Base-by-base conservation (phyloP, 2,329 filamentous ascomycete species). In the Calonectria hawksworthii region DNA sequence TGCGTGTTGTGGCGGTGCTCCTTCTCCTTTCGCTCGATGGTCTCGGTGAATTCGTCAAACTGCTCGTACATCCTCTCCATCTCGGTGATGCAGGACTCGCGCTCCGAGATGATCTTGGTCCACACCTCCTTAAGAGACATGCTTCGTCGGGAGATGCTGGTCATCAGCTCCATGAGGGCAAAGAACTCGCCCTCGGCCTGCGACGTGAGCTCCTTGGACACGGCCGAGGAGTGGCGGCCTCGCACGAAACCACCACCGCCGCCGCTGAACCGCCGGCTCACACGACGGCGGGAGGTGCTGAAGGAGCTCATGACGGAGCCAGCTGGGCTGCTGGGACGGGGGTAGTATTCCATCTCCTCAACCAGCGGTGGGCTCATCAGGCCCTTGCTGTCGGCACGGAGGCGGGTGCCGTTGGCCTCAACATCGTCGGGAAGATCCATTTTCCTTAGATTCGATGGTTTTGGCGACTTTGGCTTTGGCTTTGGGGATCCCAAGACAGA, bases 31-130 rank as follows among this genome's bases (percentile, higher is more conserved):
- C 56, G 56, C 23, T 63, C 56, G 14, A 63, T 63, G 13, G 56
- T 63, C 26, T 63, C 56, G 23, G 23, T 63, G 34, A 63, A 63
- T 21, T 63, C 56, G 36, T 63, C 56, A 41, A 63, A 63, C 34
- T 63, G 56, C 32, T 63, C 56, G 23, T 63, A 63, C 56, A 63
- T 63, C 23, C 56, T 63, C n/a, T 63, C 56, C 56, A 63, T 63
- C 36, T 63, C 56, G 23, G 34, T 41, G 56, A 63, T 63, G 56
- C 56, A 63, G 14, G 56, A 4, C 56, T 63, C 56, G 23, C 56
- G 56, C 34, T 63, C 56, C 10, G 56, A 26, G 23, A 63, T 63
- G 21, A 41, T 63, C 34, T 63, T 63, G 23, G 56, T 38, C 56
- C 56, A 63, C 23, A 63, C 56, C 16, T 63, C 56, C 23, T 63